Evolutionary conservation across 1,139 yeast species (phyloP).

Genomic region (Yamadazyma taylorii): DNA sequence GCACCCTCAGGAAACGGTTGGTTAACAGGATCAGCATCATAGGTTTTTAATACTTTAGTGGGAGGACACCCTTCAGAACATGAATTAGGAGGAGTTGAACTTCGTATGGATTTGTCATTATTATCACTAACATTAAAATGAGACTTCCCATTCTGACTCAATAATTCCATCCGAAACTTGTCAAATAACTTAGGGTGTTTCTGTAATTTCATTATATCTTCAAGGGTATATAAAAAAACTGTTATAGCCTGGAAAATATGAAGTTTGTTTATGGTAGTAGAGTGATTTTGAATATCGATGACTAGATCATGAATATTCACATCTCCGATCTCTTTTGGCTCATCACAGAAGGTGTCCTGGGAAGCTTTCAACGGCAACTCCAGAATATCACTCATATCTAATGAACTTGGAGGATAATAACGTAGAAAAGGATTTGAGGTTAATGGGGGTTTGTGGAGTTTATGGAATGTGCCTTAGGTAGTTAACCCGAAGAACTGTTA

Average conservation of each 20-base stretch:
- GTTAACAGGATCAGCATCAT: not conserved
- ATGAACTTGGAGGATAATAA: too few species aligned
- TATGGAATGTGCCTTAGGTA: too few species aligned
- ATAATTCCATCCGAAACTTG: conserved; percentile 27
- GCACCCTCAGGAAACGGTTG: conserved; percentile 6
- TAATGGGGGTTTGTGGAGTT: too few species aligned
- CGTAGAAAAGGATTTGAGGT: too few species aligned
- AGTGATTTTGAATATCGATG: conserved; percentile 30
- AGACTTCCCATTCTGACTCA: conserved; percentile 23
- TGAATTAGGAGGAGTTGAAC: conserved; percentile 10
- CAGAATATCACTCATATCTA: conserved; percentile 13
- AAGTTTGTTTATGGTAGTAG: conserved; percentile 35
- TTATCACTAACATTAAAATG: too few species aligned
- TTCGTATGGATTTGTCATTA: not conserved
- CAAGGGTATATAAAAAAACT: conserved; percentile 30
- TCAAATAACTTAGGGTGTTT: conserved; percentile 23
- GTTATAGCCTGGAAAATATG: conserved; percentile 40
- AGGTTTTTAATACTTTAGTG: conserved; percentile 10
- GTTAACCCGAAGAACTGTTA: too few species aligned
- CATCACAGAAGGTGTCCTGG: conserved; percentile 46
- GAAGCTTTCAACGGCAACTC: conserved; percentile 43
- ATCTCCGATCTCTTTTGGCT: conserved; percentile 36
- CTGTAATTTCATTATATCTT: conserved; percentile 36
- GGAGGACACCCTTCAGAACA: conserved; percentile 9
- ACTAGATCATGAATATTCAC: conserved; percentile 37